Evolutionary conservation across 495 filamentous ascomycete genomes (phyloP).

Genomic region (Corynascus novoguineensis): DNA sequence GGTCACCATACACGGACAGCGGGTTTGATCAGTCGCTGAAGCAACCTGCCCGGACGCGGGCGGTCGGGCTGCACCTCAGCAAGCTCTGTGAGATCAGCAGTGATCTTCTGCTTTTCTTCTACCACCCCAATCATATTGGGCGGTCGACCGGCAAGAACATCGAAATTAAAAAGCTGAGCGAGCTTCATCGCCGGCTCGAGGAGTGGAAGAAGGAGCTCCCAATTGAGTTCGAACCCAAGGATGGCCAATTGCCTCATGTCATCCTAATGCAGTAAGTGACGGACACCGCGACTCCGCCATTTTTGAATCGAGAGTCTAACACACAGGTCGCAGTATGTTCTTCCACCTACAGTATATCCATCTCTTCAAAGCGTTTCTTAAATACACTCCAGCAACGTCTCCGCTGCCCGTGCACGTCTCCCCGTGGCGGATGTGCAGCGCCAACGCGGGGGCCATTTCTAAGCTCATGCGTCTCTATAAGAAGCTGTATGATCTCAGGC

Average conservation of each 20-base stretch:
- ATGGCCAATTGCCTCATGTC: constrained; percentile 80
- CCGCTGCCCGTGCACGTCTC: constrained; percentile 85
- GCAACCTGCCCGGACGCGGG: constrained; percentile 78
- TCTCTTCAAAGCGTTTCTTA: constrained; percentile 92
- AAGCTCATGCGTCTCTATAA: constrained; percentile 92
- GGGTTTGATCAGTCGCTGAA: constrained; percentile 62
- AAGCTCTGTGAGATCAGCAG: constrained; percentile 87
- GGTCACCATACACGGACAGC: constrained; percentile 84
- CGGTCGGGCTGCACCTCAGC: constrained; percentile 76
- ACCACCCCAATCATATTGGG: constrained; percentile 65
- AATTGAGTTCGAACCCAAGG: constrained; percentile 79
- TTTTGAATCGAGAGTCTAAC: not conserved
- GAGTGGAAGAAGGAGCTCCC: constrained; percentile 86
- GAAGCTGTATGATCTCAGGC: constrained; percentile 78
- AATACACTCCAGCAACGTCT: constrained; percentile 73
- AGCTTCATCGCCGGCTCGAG: constrained; percentile 84
- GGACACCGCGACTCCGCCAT: not conserved
- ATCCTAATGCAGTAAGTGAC: constrained; percentile 87
- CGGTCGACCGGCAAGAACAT: constrained; percentile 53
- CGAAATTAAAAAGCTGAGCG: constrained; percentile 90
- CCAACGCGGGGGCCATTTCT: constrained; percentile 80
- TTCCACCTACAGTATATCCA: constrained; percentile 95
- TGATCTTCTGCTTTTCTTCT: constrained; percentile 85
- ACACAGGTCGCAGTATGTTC: constrained; percentile 66
- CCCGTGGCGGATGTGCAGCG: constrained; percentile 82